A percentile compares a stretch with the other conserved stretches of the same genome.
These are phyloP conservation scores for Tolypocladium ovalisporum DNA, from an alignment of 2,329 filamentous ascomycete species.

Conservation along the genomic window DNA sequence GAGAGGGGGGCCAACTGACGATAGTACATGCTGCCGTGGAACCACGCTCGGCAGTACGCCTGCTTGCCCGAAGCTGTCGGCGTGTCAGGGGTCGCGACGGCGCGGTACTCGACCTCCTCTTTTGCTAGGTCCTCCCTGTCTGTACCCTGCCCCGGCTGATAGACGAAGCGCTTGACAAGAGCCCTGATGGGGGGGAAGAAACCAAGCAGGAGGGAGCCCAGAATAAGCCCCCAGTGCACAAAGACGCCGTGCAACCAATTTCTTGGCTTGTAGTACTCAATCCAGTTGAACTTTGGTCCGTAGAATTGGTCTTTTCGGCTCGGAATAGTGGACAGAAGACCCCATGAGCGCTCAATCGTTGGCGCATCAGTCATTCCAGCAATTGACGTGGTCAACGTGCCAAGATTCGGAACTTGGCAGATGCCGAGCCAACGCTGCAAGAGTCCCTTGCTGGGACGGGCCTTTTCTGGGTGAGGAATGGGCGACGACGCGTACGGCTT, in stretches of 20 bases:
- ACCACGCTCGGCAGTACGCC: conserved; percentile 44
- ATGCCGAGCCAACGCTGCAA: conserved; percentile 39
- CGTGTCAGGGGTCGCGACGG: conserved; percentile 50
- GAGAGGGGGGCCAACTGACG: conserved; percentile 31
- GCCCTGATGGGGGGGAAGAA: conserved; percentile 33
- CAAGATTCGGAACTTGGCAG: conserved; percentile 37
- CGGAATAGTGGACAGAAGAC: conserved; percentile 37
- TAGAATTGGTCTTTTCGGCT: conserved; percentile 37
- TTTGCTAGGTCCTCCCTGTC: conserved; percentile 40
- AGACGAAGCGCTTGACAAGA: conserved; percentile 31
- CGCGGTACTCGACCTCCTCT: conserved; percentile 53
- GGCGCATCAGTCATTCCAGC: conserved; percentile 38
- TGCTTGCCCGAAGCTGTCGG: conserved; percentile 30
- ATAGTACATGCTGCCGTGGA: conserved; percentile 53
- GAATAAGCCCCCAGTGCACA: conserved; percentile 35
- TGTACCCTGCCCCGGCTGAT: conserved; percentile 45
- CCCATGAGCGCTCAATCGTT: conserved; percentile 53
- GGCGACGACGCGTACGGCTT: conserved; percentile 49
- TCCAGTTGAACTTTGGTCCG: conserved; percentile 49
- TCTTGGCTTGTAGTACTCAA: conserved; percentile 39
- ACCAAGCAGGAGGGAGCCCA: conserved; percentile 32
- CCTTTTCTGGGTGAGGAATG: conserved; percentile 29
- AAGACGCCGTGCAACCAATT: conserved; percentile 38
- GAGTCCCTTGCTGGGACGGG: conserved; percentile 18
- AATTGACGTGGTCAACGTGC: conserved; percentile 43